Conservation (phyloP, 331 rosid genomes). For the Rosa hybrid region DNA sequence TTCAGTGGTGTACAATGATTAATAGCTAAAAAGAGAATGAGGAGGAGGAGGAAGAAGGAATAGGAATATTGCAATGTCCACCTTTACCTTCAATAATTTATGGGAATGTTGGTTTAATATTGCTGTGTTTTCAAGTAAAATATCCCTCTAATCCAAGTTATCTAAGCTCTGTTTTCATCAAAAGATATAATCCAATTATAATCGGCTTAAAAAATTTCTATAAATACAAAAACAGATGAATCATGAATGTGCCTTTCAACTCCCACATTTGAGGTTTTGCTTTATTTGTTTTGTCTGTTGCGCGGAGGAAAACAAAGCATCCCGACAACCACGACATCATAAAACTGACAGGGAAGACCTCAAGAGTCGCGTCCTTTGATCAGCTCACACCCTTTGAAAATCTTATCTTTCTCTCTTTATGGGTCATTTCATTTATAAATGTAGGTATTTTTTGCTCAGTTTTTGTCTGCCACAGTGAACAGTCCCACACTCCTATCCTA, state of each 20-base stretch:
- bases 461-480: neutral
- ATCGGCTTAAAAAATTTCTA: neutral
- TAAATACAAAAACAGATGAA: neutral
- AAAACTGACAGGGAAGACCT: neutral
- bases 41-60: slow-evolving; percentile 3
- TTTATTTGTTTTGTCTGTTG: slow-evolving; percentile 6
- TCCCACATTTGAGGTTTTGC: neutral
- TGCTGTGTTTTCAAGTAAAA: slow-evolving; percentile 5
- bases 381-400: neutral
- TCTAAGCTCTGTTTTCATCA: neutral
- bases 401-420: neutral
- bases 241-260: neutral
- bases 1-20: slow-evolving; percentile 28
- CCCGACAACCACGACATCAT: slow-evolving; percentile 14
- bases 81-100: slow-evolving; percentile 43
- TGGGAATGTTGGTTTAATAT: slow-evolving; percentile 33
- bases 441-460: neutral
- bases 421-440: neutral
- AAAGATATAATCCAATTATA: neutral
- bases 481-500: neutral
- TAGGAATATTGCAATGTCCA: slow-evolving; percentile 6
- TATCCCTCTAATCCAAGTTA: slow-evolving; percentile 3
- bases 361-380: neutral
- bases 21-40: slow-evolving; percentile 13
- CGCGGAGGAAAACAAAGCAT: slow-evolving; percentile 32